Base-by-base conservation (phyloP, 495 filamentous ascomycete species). In the Penicillium canescens region DNA sequence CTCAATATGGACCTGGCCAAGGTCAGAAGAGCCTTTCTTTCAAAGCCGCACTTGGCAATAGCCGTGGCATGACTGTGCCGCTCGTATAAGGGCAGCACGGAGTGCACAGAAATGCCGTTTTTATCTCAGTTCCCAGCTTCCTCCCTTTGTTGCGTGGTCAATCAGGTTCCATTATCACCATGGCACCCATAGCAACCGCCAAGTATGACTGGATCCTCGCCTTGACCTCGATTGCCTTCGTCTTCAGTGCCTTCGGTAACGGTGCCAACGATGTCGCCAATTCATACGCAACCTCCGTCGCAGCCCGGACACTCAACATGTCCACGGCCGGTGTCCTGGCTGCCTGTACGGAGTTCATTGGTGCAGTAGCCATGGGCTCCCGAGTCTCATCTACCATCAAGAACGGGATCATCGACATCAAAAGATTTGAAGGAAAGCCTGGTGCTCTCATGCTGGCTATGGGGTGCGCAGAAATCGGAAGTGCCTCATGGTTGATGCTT, bases 341-440 rank as follows among this genome's bases (percentile, higher is more conserved):
- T 14, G 51, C 52, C 20, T 60, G 69, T 42, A 75, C 71, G 0
- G 74, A 77, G 67, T 82, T 89, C 50, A 68, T 77, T 26, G 87
- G 87, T 40, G 79, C 84, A 14, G 69, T 89, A 28, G 78, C 78
- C 35, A 78, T 89, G n/a, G 85, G 86, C 31, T 69, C 78, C 23
- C 82, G 83, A 34, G 82, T 85, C 23, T 83, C 86, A 41, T 77
- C 80, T 56, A 89, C 87, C 26, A 88, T 89, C 73, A 80, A 82
- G 47, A 83, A 77, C 63, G 82, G 81, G 20, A 84, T 90, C 65
- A 81, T 90, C 65, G 61, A 61, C 42, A 77, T 77, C 50, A 50
- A 73, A 1, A 60, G 68, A 13, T 89, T 87, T 62, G 44, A 68
- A 0, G 73, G 73, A 0, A 70, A 81, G 41, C 77, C 85, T 0